These are phyloP conservation scores for Bathelium albidoporum DNA, from an alignment of 495 filamentous ascomycete species.

Conservation along the genomic window DNA sequence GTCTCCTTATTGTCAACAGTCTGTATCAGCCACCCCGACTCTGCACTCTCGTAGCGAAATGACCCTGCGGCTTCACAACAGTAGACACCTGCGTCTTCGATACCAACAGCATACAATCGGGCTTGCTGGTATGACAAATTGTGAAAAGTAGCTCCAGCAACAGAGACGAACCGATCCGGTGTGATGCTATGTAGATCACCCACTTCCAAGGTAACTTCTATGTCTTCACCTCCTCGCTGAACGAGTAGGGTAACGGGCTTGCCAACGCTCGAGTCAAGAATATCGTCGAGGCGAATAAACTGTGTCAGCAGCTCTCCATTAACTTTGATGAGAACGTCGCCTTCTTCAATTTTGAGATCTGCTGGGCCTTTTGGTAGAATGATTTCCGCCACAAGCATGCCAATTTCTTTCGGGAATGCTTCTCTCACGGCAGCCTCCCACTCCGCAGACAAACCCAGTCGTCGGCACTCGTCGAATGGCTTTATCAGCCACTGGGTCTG, in stretches of 20 bases:
- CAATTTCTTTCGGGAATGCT: constrained; percentile 82
- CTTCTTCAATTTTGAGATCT: constrained; percentile 75
- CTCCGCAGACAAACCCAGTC: constrained; percentile 71
- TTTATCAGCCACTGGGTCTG: constrained; percentile 96
- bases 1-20: constrained; percentile 84
- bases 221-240: constrained; percentile 76
- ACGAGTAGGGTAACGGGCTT: constrained; percentile 62
- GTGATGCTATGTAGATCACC: constrained; percentile 92
- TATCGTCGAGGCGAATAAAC: constrained; percentile 87
- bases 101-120: constrained; percentile 82
- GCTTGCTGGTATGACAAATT: constrained; percentile 94
- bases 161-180: constrained; percentile 88
- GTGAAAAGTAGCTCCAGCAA: constrained; percentile 89
- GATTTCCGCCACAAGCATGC: constrained; percentile 94
- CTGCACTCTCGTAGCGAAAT: constrained; percentile 82
- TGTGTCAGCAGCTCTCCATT: constrained; percentile 91
- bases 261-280: constrained; percentile 81
- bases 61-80: constrained; percentile 92
- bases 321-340: constrained; percentile 90
- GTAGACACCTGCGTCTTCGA: constrained; percentile 67
- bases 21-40: constrained; percentile 89
- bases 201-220: constrained; percentile 76
- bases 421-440: constrained; percentile 78
- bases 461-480: constrained; percentile 93
- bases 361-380: constrained; percentile 85